phyloP scores from a whole-genome alignment of 2,329 filamentous ascomycete species.

The Rutstroemia sp. region DNA sequence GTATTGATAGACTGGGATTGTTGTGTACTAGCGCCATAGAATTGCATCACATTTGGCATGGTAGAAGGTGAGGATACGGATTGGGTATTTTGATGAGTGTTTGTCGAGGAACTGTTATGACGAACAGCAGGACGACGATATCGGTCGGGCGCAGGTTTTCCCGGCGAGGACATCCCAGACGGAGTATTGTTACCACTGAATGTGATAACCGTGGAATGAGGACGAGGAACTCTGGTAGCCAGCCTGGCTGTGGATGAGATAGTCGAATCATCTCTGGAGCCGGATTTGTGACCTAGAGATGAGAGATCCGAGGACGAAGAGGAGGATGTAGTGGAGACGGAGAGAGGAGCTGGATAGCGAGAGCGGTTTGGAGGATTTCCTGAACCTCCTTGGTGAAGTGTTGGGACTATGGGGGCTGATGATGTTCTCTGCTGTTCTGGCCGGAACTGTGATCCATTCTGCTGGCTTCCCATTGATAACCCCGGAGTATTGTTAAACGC shows the following conservation, averaged over 20 bases:
- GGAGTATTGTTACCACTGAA: conserved; percentile 42
- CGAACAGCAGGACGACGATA: conserved; percentile 64
- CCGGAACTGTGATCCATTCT: conserved; percentile 40
- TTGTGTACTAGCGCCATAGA: conserved; percentile 41
- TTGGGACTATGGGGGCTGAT: conserved; percentile 42
- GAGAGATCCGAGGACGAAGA: conserved; percentile 29
- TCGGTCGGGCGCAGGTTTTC: conserved; percentile 70
- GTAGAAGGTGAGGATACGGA: conserved; percentile 37
- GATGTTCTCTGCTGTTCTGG: conserved; percentile 44
- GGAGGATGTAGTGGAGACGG: conserved; percentile 38
- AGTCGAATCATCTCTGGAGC: conserved; percentile 46
- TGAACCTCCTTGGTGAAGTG: conserved; percentile 26
- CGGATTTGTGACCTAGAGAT: conserved; percentile 35
- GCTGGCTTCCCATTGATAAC: conserved; percentile 41
- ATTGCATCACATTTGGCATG: conserved; percentile 46
- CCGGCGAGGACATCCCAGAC: conserved; percentile 38
- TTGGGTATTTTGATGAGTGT: conserved; percentile 18
- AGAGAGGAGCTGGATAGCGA: conserved; percentile 42
- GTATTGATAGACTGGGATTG: conserved; percentile 21
- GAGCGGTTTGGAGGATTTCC: conserved; percentile 31
- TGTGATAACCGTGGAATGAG: conserved; percentile 35
- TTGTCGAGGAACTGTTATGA: conserved; percentile 32
- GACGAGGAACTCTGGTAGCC: conserved; percentile 20
- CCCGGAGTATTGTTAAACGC: conserved; percentile 67
- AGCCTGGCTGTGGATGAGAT: conserved; percentile 32